These are phyloP conservation scores for Leishmania mexicana DNA, from an alignment of 208 protist genomes.

Conservation along the genomic window DNA sequence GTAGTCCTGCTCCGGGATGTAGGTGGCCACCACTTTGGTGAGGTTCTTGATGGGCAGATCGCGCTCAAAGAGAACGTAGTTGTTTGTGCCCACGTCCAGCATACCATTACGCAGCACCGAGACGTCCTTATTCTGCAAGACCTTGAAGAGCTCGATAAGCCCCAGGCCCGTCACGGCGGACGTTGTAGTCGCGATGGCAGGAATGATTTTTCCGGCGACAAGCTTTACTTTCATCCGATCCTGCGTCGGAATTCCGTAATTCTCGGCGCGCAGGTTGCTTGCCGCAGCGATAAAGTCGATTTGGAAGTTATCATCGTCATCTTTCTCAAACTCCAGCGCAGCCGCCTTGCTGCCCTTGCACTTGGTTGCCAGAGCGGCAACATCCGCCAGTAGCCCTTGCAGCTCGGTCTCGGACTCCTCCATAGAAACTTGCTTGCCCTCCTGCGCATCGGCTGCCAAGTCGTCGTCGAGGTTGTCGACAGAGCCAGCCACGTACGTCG, in stretches of 20 bases:
- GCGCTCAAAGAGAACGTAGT: slow-evolving; percentile 91
- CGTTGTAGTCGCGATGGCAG: slow-evolving; percentile 99
- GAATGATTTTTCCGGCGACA: slow-evolving; percentile 99
- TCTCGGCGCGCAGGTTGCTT: slow-evolving; percentile 93
- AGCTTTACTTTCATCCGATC: slow-evolving; percentile 92
- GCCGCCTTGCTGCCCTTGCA: slow-evolving; percentile 51
- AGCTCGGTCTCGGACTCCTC: slow-evolving; percentile 63
- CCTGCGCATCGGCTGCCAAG: slow-evolving; percentile 39
- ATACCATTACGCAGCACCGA: slow-evolving; percentile 85
- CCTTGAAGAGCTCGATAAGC: slow-evolving; percentile 98
- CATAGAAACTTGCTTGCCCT: slow-evolving; percentile 16
- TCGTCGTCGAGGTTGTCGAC: slow-evolving; percentile 88
- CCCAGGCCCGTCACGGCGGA: slow-evolving; percentile 98
- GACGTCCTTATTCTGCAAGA: slow-evolving; percentile 84
- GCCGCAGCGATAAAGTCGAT: slow-evolving; percentile 95
- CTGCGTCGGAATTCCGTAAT: slow-evolving; percentile 93
- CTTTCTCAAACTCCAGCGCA: slow-evolving; percentile 95
- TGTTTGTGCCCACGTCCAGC: slow-evolving; percentile 89
- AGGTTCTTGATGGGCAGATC: slow-evolving; percentile 71
- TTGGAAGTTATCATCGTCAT: slow-evolving; percentile 96
- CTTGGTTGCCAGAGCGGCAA: slow-evolving; percentile 40
- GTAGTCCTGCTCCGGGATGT: slow-evolving; percentile 88
- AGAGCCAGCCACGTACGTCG: slow-evolving; percentile 47
- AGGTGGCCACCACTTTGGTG: slow-evolving; percentile 75
- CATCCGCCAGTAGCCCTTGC: slow-evolving; percentile 43